Percentiles rank a stretch among this genome's conserved stretches.
Conservation (phyloP, 257 asterid genomes). For the Ophiorrhiza pumila region DNA sequence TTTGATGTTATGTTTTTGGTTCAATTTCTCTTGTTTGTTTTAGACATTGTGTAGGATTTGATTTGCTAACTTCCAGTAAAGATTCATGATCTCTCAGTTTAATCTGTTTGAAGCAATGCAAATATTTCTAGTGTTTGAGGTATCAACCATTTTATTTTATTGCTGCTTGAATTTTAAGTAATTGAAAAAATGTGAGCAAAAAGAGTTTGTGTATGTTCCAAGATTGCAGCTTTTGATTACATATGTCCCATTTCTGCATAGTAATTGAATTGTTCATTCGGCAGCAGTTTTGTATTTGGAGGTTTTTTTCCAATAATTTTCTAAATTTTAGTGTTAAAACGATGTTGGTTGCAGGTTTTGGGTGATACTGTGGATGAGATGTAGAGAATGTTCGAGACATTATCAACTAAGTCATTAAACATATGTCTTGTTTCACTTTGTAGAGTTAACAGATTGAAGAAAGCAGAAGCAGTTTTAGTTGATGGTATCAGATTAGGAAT, state of each 20-base stretch:
- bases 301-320: too few relatives aligned
- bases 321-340: background rate
- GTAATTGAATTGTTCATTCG: background rate
- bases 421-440: conserved; percentile 78
- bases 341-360: conserved; percentile 33
- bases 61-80: background rate
- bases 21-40: background rate
- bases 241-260: background rate
- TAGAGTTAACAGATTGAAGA: conserved; percentile 65
- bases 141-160: too few relatives aligned
- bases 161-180: too few relatives aligned
- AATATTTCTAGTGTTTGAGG: too few relatives aligned
- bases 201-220: too few relatives aligned
- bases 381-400: conserved; percentile 49
- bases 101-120: too few relatives aligned
- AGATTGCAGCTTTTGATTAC: too few relatives aligned
- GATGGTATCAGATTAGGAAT: conserved; percentile 81
- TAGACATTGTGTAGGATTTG: background rate
- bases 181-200: too few relatives aligned
- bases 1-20: background rate
- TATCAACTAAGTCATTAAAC: conserved; percentile 73
- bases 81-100: too few relatives aligned
- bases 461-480: conserved; percentile 74
- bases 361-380: conserved; percentile 29
- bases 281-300: background rate